Base-by-base conservation (phyloP, 768 basidiomycete species). In the Coprinopsis sp. region DNA sequence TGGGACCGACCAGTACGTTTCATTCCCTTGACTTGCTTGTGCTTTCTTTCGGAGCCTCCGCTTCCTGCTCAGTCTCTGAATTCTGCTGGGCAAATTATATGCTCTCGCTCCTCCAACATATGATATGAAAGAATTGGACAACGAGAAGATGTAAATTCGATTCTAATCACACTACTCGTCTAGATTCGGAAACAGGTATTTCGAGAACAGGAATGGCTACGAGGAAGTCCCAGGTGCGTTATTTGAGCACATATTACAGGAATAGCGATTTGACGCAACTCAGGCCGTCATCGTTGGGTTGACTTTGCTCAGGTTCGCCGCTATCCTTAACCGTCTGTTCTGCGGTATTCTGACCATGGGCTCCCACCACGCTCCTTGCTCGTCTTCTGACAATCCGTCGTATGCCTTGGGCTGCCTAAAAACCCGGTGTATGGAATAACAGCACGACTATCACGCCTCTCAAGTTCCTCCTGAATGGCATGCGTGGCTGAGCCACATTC, bases 381-480 rank as follows among this genome's bases (percentile, higher is more conserved):
- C n/a, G n/a, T n/a, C n/a, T n/a, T n/a, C n/a, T n/a, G n/a, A n/a
- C n/a, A n/a, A n/a, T n/a, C n/a, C n/a, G n/a, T n/a, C n/a, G n/a
- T n/a, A n/a, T n/a, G n/a, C n/a, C n/a, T n/a, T n/a, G n/a, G n/a
- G n/a, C n/a, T n/a, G n/a, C n/a, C n/a, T n/a, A n/a, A n/a, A n/a
- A n/a, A n/a, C n/a, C n/a, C n/a, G n/a, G n/a, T 37, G 46, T 22
- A 55, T 30, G 28, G 28, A 21, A 24, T 23, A 37, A 13, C 51
- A 90, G 80, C 89, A 93, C 60, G 80, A 92, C 51, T 84, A 76
- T 67, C 87, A 97, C 58, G 91, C 89, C n/a, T 78, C 90, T 0
- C 95, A 99, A 71, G 84, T 96, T 28, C 89, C 92, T 13, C 79
- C 94, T 1, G 93, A 95, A 67, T 97, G 95, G 95, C 95, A 96